These are phyloP conservation scores for Fraxinus greggii DNA, from an alignment of 305 asterid genomes.

Conservation along the genomic window DNA sequence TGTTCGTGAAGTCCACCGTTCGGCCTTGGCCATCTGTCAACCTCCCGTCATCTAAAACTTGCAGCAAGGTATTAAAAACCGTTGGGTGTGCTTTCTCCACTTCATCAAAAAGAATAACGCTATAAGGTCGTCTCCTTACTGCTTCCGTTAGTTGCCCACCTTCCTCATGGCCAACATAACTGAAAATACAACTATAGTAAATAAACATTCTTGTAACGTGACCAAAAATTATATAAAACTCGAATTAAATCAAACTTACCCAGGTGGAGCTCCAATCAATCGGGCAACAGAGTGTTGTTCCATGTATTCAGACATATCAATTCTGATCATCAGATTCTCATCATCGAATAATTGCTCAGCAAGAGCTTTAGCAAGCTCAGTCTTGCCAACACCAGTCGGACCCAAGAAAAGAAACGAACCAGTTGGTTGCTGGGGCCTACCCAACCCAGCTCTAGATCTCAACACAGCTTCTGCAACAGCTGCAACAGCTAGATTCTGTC, in stretches of 20 bases:
- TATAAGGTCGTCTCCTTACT: slow-evolving; percentile 79
- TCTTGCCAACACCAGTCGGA: slow-evolving; percentile 92
- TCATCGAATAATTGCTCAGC: slow-evolving; percentile 88
- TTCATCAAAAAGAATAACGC: slow-evolving; percentile 80
- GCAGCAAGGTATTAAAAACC: slow-evolving; percentile 74
- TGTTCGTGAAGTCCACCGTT: slow-evolving; percentile 75
- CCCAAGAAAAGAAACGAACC: slow-evolving; percentile 93
- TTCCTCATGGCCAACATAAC: slow-evolving; percentile 94
- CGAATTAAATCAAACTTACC: slow-evolving; percentile 40
- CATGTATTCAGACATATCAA: slow-evolving; percentile 96
- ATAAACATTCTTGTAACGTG: background rate
- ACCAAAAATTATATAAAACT: fast-evolving
- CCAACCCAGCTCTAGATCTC: slow-evolving; percentile 83
- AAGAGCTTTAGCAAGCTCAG: slow-evolving; percentile 89
- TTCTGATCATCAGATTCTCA: slow-evolving; percentile 66
- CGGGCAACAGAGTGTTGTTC: slow-evolving; percentile 86
- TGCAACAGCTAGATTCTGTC: slow-evolving; percentile 68
- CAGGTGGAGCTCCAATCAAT: slow-evolving; percentile 90
- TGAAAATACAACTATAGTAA: background rate
- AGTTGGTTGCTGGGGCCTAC: slow-evolving; percentile 82
- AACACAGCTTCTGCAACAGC: slow-evolving; percentile 88
- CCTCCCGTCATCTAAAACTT: slow-evolving; percentile 88
- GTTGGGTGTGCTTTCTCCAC: slow-evolving; percentile 78
- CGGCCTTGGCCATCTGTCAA: slow-evolving; percentile 85
- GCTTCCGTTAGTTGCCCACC: slow-evolving; percentile 91